phyloP scores from a whole-genome alignment of 345 rosid genomes.

The Eutrema japonicum region DNA sequence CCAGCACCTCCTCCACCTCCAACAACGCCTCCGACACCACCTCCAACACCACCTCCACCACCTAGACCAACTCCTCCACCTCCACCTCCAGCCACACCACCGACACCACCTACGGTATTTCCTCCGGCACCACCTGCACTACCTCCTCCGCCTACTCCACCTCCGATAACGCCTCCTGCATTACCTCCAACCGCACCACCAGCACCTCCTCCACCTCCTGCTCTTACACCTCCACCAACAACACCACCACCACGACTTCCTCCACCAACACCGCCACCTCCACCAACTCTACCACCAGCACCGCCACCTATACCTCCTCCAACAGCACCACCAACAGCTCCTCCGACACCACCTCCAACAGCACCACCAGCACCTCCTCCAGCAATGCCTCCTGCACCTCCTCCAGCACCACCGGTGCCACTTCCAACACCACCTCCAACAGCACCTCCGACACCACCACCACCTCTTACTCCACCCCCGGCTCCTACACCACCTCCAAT shows the following conservation, averaged over 20 bases:
- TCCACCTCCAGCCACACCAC: no score
- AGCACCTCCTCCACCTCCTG: no score
- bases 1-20: no score
- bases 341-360: not conserved
- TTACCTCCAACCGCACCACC: no score
- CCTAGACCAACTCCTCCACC: no score
- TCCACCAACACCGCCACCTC: no score
- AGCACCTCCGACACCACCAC: not conserved
- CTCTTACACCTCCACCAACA: no score
- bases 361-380: conserved; percentile 29
- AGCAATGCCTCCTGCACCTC: not conserved
- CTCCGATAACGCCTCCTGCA: not conserved
- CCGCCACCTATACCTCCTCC: not conserved
- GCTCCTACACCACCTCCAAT: not conserved
- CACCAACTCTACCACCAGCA: no score
- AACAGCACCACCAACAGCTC: not conserved
- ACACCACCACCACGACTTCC: no score
- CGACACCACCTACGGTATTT: not conserved
- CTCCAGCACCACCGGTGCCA: not conserved
- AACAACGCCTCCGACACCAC: not conserved
- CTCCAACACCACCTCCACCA: not conserved
- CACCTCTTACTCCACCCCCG: not conserved
- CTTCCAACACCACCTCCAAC: not conserved
- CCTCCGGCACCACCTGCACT: not conserved
- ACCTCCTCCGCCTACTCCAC: no score